Conservation (phyloP, 2,329 filamentous ascomycete genomes). For the Calonectria honghensis region DNA sequence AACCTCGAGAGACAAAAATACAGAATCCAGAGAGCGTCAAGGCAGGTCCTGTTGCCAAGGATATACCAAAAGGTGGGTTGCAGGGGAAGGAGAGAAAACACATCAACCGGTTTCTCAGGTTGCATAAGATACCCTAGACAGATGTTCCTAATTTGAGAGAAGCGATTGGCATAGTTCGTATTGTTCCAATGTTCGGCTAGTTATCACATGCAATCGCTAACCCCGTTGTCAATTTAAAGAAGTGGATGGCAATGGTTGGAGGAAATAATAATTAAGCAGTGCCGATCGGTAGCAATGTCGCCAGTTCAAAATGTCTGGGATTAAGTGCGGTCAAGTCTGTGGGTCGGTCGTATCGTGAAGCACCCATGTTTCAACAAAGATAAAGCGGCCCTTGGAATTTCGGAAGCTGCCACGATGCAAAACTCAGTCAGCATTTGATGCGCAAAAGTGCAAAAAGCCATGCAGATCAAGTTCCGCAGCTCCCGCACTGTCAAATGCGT, state of each 20-base stretch:
- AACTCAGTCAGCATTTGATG: background rate
- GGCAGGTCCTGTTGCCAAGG: background rate
- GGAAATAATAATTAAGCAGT: slow-evolving; percentile 13
- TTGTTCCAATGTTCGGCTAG: background rate
- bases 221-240: background rate
- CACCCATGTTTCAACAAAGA: slow-evolving; percentile 7
- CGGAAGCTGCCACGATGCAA: background rate
- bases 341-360: slow-evolving; percentile 1
- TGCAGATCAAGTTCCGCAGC: slow-evolving; percentile 14
- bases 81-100: background rate
- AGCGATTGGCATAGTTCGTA: background rate
- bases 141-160: background rate
- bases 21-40: background rate
- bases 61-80: background rate
- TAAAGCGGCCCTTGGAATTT: slow-evolving; percentile 1
- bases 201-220: background rate
- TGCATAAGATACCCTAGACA: slow-evolving; percentile 10
- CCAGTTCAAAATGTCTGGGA: slow-evolving; percentile 13
- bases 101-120: background rate
- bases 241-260: background rate
- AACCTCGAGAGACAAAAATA: background rate
- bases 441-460: background rate
- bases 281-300: slow-evolving; percentile 9
- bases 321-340: background rate
- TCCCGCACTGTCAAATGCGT: background rate